Evolutionary conservation across 2,329 filamentous ascomycete genomes (phyloP).

Genomic region (Aureobasidium namibiae): DNA sequence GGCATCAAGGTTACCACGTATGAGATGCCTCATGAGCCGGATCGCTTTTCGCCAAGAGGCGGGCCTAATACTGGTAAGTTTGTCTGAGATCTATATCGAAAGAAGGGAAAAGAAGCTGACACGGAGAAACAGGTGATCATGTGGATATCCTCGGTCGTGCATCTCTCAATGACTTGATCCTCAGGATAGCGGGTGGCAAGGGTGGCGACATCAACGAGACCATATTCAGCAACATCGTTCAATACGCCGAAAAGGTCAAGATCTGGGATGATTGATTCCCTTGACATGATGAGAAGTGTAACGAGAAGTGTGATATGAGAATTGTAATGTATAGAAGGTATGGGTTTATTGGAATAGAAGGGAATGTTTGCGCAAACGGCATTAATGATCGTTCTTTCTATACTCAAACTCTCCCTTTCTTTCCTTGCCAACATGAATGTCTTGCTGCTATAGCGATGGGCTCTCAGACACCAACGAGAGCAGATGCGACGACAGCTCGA

Average conservation of each 20-base stretch:
- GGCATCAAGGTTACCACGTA: constrained; percentile 72
- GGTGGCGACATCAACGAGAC: constrained; percentile 71
- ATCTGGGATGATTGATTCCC: constrained; percentile 63
- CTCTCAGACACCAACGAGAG: too few relatives aligned
- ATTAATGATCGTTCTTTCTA: background rate
- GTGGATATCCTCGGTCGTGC: constrained; percentile 90
- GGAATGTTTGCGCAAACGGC: background rate
- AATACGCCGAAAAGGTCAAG: constrained; percentile 77
- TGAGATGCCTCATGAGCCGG: constrained; percentile 96
- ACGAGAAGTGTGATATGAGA: background rate
- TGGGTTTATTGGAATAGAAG: background rate
- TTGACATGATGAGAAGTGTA: too few relatives aligned
- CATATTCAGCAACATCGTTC: constrained; percentile 69
- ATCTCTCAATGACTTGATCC: constrained; percentile 81
- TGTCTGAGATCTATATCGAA: background rate
- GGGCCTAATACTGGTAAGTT: constrained; percentile 53
- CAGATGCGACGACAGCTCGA: too few relatives aligned
- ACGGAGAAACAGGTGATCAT: constrained; percentile 61
- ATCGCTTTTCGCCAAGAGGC: constrained; percentile 75
- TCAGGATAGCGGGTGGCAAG: constrained; percentile 76
- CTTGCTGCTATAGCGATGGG: too few relatives aligned
- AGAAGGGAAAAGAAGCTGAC: constrained; percentile 8
- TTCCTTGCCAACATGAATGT: too few relatives aligned
- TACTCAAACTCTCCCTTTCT: too few relatives aligned
- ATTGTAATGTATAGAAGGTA: background rate